Evolutionary conservation across 257 asterid genomes (phyloP).

Genomic region (Leonotis leonurus): DNA sequence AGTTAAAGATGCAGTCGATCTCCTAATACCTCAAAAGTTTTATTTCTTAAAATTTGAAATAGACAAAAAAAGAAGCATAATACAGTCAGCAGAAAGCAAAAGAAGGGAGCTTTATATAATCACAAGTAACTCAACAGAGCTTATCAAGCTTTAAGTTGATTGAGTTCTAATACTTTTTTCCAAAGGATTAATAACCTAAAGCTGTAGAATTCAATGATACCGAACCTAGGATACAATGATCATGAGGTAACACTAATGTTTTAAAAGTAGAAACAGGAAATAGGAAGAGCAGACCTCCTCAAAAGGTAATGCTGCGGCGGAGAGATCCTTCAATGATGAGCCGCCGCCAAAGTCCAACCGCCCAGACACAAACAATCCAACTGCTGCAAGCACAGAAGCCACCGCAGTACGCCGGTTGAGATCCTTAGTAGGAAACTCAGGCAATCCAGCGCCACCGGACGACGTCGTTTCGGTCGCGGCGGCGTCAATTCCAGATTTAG

Average conservation of each 20-base stretch:
- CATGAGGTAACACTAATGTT: too few relatives aligned
- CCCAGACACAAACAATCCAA: constrained; percentile 55
- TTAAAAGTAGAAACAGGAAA: too few relatives aligned
- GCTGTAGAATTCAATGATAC: neutral
- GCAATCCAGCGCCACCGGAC: constrained; percentile 37
- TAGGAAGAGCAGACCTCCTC: constrained; percentile 56
- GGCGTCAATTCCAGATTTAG: constrained; percentile 30
- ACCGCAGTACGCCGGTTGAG: constrained; percentile 64
- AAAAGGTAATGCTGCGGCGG: constrained; percentile 74
- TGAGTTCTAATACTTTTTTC: neutral
- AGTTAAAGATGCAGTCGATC: neutral
- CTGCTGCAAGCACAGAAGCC: constrained; percentile 54
- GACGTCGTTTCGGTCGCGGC: constrained; percentile 30
- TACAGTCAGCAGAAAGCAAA: neutral
- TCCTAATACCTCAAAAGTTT: neutral
- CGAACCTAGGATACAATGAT: too few relatives aligned
- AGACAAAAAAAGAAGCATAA: neutral
- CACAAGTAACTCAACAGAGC: neutral
- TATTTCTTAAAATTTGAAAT: neutral
- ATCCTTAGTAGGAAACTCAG: constrained; percentile 60
- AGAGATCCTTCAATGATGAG: constrained; percentile 74
- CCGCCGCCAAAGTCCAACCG: constrained; percentile 82
- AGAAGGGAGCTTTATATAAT: neutral
- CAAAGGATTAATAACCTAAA: too few relatives aligned
- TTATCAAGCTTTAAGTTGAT: neutral